Percentiles rank a stretch among this genome's conserved stretches.
These are phyloP conservation scores for Conoideocrella luteorostrata DNA, from an alignment of 2,329 filamentous ascomycete genomes.

Conservation along the genomic window DNA sequence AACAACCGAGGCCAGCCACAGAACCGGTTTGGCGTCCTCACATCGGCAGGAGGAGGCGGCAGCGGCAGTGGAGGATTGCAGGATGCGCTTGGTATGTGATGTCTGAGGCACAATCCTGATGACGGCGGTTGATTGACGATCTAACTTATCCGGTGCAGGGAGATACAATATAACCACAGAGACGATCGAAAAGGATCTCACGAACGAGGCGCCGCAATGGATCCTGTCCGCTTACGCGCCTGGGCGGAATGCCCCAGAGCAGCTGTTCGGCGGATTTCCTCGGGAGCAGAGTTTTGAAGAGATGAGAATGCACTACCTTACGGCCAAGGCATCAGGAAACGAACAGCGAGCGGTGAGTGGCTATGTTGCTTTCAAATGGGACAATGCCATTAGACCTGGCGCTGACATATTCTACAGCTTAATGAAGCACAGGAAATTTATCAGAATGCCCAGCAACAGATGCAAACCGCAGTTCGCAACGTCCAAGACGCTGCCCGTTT, in stretches of 20 bases:
- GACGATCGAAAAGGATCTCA: constrained; percentile 60
- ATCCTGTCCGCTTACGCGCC: constrained; percentile 83
- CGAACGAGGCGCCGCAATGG: constrained; percentile 70
- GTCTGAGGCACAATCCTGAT: background rate
- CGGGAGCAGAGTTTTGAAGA: constrained; percentile 89
- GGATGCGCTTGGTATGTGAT: constrained; percentile 16
- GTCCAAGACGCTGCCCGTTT: constrained; percentile 67
- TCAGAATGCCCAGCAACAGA: constrained; percentile 61
- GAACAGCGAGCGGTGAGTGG: constrained; percentile 43
- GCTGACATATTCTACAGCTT: constrained; percentile 34
- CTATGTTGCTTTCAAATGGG: constrained; percentile 16
- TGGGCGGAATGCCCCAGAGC: constrained; percentile 66
- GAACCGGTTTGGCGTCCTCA: constrained; percentile 54
- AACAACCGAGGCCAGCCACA: constrained; percentile 26
- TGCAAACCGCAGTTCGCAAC: constrained; percentile 63
- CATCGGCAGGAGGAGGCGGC: constrained; percentile 17
- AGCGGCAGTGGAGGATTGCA: constrained; percentile 19
- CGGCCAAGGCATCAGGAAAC: constrained; percentile 54
- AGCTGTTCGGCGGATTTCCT: constrained; percentile 72
- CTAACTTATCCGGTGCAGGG: constrained; percentile 12
- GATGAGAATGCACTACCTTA: constrained; percentile 67
- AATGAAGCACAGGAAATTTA: constrained; percentile 56
- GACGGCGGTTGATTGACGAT: background rate
- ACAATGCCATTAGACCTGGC: constrained; percentile 2
- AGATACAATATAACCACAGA: constrained; percentile 51